Conservation (phyloP, 164 flowering plant species). For the Dillenia turbinata region DNA sequence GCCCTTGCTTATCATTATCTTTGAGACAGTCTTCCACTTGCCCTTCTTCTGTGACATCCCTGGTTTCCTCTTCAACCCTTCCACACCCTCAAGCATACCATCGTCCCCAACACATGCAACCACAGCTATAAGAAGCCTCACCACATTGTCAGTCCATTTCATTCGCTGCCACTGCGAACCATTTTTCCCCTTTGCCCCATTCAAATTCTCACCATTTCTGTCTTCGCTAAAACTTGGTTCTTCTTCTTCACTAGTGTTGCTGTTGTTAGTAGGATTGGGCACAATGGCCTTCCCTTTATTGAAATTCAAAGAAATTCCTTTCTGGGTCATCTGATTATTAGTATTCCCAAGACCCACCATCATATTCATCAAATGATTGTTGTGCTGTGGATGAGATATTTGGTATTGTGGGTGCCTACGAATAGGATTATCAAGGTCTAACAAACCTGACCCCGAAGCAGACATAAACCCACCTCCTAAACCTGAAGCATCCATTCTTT, state of each 20-base stretch:
- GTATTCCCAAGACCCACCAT: conserved; percentile 25
- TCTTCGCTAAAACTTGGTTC: conserved; percentile 37
- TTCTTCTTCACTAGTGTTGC: conserved; percentile 42
- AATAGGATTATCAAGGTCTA: conserved; percentile 37
- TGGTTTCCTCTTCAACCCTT: conserved; percentile 42
- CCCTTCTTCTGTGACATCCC: conserved; percentile 54
- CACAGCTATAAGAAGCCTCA: conserved; percentile 49
- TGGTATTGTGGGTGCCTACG: conserved; percentile 28
- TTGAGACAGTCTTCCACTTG: conserved; percentile 63
- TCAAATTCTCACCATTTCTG: conserved; percentile 22
- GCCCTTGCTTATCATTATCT: conserved; percentile 49
- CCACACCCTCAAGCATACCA: conserved; percentile 25
- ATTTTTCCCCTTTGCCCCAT: conserved; percentile 31
- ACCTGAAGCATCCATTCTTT: conserved; percentile 36
- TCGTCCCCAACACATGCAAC: conserved; percentile 64
- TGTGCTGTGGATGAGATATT: conserved; percentile 17
- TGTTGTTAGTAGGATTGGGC: not conserved
- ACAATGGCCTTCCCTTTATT: conserved; percentile 31
- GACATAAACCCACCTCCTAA: conserved; percentile 41
- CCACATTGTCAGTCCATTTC: conserved; percentile 61
- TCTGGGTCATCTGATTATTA: conserved; percentile 16
- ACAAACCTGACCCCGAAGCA: conserved; percentile 28
- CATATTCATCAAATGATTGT: conserved; percentile 22
- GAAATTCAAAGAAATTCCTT: conserved; percentile 19
- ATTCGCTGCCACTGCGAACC: conserved; percentile 58